phyloP scores from a whole-genome alignment of 2,329 filamentous ascomycete species.

The Phaeosphaeriaceae sp. region DNA sequence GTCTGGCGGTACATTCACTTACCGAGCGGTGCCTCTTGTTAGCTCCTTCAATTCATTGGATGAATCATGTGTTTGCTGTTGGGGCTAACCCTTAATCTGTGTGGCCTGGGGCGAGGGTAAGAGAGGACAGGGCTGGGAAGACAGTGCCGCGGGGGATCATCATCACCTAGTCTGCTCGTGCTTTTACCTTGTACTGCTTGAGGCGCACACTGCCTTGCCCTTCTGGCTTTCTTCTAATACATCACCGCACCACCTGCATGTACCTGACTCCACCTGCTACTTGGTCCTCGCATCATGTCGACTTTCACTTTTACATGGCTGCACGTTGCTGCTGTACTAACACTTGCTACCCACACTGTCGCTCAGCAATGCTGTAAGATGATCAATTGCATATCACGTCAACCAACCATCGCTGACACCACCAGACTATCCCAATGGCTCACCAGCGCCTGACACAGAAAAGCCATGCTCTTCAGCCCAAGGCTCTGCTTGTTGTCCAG shows the following conservation, averaged over 20 bases:
- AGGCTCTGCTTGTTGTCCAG: constrained; percentile 45
- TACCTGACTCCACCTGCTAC: constrained; percentile 1
- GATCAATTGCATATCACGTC: background rate
- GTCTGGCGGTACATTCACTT: no score
- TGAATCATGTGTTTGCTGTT: background rate
- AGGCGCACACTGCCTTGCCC: constrained; percentile 7
- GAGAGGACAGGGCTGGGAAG: constrained; percentile 1
- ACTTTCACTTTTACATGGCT: constrained; percentile 20
- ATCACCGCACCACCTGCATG: constrained; percentile 1
- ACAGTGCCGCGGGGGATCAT: no score
- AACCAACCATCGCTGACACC: constrained; percentile 10
- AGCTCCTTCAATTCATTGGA: background rate
- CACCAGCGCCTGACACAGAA: constrained; percentile 32
- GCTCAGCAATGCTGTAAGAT: constrained; percentile 42
- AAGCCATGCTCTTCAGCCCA: constrained; percentile 42
- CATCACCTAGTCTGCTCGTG: no score
- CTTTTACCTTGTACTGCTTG: constrained; percentile 9
- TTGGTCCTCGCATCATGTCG: constrained; percentile 20
- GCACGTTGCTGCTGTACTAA: constrained; percentile 25
- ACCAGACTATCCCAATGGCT: constrained; percentile 45
- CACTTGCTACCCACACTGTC: constrained; percentile 22
- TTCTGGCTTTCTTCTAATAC: constrained; percentile 11
- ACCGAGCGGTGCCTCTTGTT: background rate
- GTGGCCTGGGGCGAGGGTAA: background rate
- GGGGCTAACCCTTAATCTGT: background rate